phyloP scores from a whole-genome alignment of 371 early-diverging fungal species.

The Choanephora cucurbitarum region DNA sequence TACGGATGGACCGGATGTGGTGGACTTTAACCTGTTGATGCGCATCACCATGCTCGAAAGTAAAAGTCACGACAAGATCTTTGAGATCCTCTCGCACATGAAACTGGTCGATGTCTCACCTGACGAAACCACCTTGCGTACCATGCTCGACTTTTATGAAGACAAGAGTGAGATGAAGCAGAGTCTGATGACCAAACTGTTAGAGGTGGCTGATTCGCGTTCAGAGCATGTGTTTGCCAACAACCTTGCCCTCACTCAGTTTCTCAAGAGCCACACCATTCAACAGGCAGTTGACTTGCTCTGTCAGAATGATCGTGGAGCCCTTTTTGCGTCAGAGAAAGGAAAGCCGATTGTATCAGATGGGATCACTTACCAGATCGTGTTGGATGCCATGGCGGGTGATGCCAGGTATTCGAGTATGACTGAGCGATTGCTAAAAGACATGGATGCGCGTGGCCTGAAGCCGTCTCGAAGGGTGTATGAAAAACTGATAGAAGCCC shows the following conservation, averaged over 20 bases:
- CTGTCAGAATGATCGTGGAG: slow-evolving; percentile 23
- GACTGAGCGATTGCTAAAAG: slow-evolving; percentile 25
- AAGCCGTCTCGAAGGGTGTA: slow-evolving; percentile 23
- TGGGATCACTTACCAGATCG: slow-evolving; percentile 35
- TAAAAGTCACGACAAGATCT: slow-evolving; percentile 26
- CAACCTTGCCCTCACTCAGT: slow-evolving; percentile 33
- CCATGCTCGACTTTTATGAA: slow-evolving; percentile 29
- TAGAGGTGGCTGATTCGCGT: slow-evolving; percentile 16
- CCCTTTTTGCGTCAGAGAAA: slow-evolving; percentile 12
- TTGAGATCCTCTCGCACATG: slow-evolving; percentile 44
- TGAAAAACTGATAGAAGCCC: slow-evolving; percentile 25
- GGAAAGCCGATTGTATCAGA: slow-evolving; percentile 21
- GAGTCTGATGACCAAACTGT: slow-evolving; percentile 23
- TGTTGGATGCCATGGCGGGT: slow-evolving; percentile 26
- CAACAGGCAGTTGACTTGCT: slow-evolving; percentile 17
- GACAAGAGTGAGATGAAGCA: slow-evolving; percentile 19
- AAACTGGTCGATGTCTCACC: slow-evolving; percentile 31
- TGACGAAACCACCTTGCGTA: slow-evolving; percentile 36
- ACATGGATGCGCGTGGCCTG: slow-evolving; percentile 34
- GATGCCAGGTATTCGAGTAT: slow-evolving; percentile 8
- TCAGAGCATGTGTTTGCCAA: slow-evolving; percentile 38
- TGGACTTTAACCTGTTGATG: slow-evolving; percentile 46
- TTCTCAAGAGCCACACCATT: slow-evolving; percentile 12
- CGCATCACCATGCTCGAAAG: slow-evolving; percentile 26
- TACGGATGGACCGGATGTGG: slow-evolving; percentile 37